Evolutionary conservation across 2,329 filamentous ascomycete genomes (phyloP), one percentile per base, ranked within the genome.

Genomic region (Diplodia corticola): DNA sequence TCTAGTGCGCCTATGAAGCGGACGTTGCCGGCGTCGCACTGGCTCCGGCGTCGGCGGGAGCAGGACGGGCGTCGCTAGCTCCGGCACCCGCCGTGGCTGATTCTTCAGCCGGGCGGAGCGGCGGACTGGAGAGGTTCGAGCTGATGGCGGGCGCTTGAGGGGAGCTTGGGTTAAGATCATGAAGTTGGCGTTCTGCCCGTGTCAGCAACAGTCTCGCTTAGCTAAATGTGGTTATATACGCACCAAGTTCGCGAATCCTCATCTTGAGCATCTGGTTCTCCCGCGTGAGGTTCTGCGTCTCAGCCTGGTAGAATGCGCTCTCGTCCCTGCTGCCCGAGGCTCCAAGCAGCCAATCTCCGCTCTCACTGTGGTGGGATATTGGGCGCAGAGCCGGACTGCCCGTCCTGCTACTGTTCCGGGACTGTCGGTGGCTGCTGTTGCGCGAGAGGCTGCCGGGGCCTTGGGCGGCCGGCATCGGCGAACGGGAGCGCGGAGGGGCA

Each of bases 251-350:
- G 40, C 89, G 84, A 67, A 93, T 91, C 57, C 91, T 84, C 74
- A 89, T 84, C 68, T 89, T 88, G 61, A 94, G 80, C 91, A 94
- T 93, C 77, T 93, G 91, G 71, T 93, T 94, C 80, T 93, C 91
- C 28, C 91, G 83, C 24, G 88, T 85, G 71, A 94, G 78, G 79
- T 87, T 92, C 77, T 92, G 89, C 1, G 90, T 92, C 78, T 94
- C 91, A 4, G 91, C 91, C 75, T 93, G 90, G 72, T 93, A 93
- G 75, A 92, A 93, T 0, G 89, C 88, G 69, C 85, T 88, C 75
- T 93, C 91, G 72, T 93, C 91, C 20, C 90, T 82, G 7, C 66
- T 68, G 5, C 59, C 51, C 5, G 49, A 46, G 22, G 85, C 85
- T n/a, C 85, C 85, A 1, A 90, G 81, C 55, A 84, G 78, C 80